Base-by-base conservation (phyloP, 257 asterid genomes). In the Echium plantagineum region DNA sequence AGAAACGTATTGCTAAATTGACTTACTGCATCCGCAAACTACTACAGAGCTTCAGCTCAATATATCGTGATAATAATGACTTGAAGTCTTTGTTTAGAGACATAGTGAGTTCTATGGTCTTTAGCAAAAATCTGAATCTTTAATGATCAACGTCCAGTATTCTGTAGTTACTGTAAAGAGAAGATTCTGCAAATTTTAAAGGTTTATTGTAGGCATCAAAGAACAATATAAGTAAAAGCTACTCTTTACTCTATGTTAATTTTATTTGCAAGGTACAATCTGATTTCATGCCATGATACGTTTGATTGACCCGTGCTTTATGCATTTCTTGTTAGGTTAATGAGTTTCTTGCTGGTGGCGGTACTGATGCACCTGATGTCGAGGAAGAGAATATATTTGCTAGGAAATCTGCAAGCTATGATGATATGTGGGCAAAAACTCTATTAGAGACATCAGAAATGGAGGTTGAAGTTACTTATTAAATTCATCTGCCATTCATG, bases 351-450 rank as follows among this genome's bases (percentile, higher is more conserved):
- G 90, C 96, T 78, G 99, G 99, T 77, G 97, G 95, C 68, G 99
- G 99, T 62, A 86, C 99, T 53, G 97, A 93, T 81, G 99, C 99
- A 61, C 99, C 99, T 57, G 99, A 93, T 70, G 99, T 93, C 62
- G 99, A 93, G 75, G 97, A 88, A 64, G 96, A 93, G 77, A 86
- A 93, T 76, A 70, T 80, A 66, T 76, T 81, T 63, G 82, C 99
- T 62, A 84, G 99, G 69, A 94, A 89, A 69, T 93, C 99, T 57
- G 84, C 81, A 84, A 93, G 95, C 76, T 89, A 89, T 63, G 97
- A 93, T 72, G 99, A 93, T 79, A 86, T 93, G 99, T 93, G 99
- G 99, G 99, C 99, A 52, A 93, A 93, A 87, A 86, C 97, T 31
- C 95, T 93, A 71, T 68, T 93, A 62, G 96, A 89, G 86, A 74